A percentile compares a stretch with the other conserved stretches of the same genome.
These are phyloP conservation scores for Aspergillus ellipticus DNA, from an alignment of 495 filamentous ascomycete species.

Conservation along the genomic window DNA sequence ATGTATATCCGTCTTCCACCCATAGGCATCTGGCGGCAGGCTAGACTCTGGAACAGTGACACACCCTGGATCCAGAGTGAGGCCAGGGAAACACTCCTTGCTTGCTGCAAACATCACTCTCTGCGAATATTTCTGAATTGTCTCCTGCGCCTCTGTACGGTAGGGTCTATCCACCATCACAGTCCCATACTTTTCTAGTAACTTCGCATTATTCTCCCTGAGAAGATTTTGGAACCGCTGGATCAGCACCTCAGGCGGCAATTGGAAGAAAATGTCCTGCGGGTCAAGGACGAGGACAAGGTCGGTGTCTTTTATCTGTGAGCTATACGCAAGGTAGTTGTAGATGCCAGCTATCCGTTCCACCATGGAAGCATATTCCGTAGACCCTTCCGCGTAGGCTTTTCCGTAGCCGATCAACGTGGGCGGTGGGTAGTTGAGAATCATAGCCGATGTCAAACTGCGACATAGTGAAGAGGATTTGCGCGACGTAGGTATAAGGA, in stretches of 20 bases:
- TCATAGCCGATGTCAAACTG: conserved; percentile 55
- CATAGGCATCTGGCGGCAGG: conserved; percentile 55
- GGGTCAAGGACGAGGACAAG: conserved; percentile 58
- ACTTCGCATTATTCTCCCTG: conserved; percentile 44
- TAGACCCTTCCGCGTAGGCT: conserved; percentile 28
- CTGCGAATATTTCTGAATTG: conserved; percentile 49
- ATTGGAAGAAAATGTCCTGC: conserved; percentile 57
- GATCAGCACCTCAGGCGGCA: conserved; percentile 56
- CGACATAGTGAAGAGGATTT: conserved; percentile 55
- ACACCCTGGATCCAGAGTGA: conserved; percentile 48
- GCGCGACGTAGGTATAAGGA: conserved; percentile 52
- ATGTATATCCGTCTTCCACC: conserved; percentile 48
- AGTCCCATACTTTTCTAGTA: conserved; percentile 47
- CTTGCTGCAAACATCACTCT: conserved; percentile 58
- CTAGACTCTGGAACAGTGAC: conserved; percentile 51
- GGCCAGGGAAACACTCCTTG: conserved; percentile 52
- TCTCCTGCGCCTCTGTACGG: conserved; percentile 22
- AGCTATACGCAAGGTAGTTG: conserved; percentile 48
- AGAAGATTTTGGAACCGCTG: conserved; percentile 50
- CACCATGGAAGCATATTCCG: conserved; percentile 33
- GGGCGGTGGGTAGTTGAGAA: conserved; percentile 59
- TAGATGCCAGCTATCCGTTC: conserved; percentile 48
- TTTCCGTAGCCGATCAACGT: conserved; percentile 49
- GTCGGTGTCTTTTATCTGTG: conserved; percentile 52
- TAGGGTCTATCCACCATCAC: conserved; percentile 26